Conservation (phyloP, 2,329 filamentous ascomycete genomes). For the Penicillium sp. region DNA sequence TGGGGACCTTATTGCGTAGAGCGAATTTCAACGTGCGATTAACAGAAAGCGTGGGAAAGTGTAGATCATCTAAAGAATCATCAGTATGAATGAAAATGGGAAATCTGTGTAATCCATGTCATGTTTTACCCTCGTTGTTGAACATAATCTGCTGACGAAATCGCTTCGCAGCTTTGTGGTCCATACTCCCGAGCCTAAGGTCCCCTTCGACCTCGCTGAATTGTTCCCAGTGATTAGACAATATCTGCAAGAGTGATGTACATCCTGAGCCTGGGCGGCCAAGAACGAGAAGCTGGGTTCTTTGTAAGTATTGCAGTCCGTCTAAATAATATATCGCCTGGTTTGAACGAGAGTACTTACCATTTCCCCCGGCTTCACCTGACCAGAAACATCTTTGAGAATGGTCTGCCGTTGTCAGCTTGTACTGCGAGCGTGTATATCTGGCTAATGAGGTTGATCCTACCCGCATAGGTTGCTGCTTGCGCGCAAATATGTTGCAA, state of each 20-base stretch:
- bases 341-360: slow-evolving; percentile 17
- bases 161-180: slow-evolving; percentile 41
- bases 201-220: slow-evolving; percentile 53
- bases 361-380: slow-evolving; percentile 42
- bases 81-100: background rate
- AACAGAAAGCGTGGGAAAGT: slow-evolving; percentile 69
- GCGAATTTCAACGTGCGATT: slow-evolving; percentile 69
- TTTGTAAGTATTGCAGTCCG: slow-evolving; percentile 3
- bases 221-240: slow-evolving; percentile 58
- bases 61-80: slow-evolving; percentile 51
- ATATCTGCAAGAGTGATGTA: slow-evolving; percentile 62
- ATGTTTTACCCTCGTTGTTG: slow-evolving; percentile 55
- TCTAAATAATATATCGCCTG: background rate
- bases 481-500: slow-evolving; percentile 15
- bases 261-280: slow-evolving; percentile 64
- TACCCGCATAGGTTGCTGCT: slow-evolving; percentile 26
- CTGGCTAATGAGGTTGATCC: too few relatives aligned
- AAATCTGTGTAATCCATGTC: too few relatives aligned
- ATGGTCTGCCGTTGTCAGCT: slow-evolving; percentile 29
- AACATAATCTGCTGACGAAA: slow-evolving; percentile 53
- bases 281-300: slow-evolving; percentile 53
- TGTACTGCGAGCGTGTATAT: background rate
- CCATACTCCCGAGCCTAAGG: slow-evolving; percentile 48
- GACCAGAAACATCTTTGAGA: slow-evolving; percentile 34
- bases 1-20: slow-evolving; percentile 45